A percentile compares a stretch with the other conserved stretches of the same genome.
Evolutionary conservation across 495 filamentous ascomycete genomes (phyloP).

Genomic region (Apodospora peruviana): DNA sequence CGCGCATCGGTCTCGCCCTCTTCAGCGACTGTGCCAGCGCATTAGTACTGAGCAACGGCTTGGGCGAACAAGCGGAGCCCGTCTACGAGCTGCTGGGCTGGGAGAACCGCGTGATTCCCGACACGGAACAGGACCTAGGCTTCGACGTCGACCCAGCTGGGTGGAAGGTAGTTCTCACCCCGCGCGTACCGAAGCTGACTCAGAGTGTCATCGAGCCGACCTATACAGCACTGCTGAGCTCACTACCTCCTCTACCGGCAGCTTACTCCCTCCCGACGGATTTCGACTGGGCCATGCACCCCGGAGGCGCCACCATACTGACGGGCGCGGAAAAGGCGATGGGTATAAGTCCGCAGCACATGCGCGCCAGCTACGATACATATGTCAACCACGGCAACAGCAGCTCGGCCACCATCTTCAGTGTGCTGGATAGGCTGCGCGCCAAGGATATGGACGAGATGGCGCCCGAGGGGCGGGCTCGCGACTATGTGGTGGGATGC

Average conservation of each 20-base stretch:
- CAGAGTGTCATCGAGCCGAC: conserved; percentile 41
- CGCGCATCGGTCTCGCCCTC: conserved; percentile 53
- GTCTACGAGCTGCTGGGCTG: conserved; percentile 55
- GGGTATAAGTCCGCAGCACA: conserved; percentile 49
- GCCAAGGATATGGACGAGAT: conserved; percentile 51
- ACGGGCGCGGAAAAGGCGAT: conserved; percentile 52
- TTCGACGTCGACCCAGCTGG: conserved; percentile 56
- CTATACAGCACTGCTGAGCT: conserved; percentile 42
- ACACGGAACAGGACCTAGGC: conserved; percentile 51
- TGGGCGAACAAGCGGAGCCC: conserved; percentile 34
- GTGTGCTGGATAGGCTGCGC: conserved; percentile 53
- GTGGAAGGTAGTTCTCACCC: conserved; percentile 58
- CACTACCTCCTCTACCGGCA: conserved; percentile 33
- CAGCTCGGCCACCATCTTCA: conserved; percentile 55
- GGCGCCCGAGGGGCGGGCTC: conserved; percentile 36
- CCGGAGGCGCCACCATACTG: conserved; percentile 59
- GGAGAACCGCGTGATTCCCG: conserved; percentile 49
- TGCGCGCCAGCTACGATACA: conserved; percentile 56
- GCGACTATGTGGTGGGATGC: conserved; percentile 55
- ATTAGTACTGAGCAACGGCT: conserved; percentile 51
- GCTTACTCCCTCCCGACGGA: conserved; percentile 38
- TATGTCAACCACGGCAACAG: conserved; percentile 61
- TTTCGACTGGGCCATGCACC: conserved; percentile 67
- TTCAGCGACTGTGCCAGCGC: conserved; percentile 62
- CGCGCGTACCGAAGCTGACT: conserved; percentile 49